These are phyloP conservation scores for Dryas integrifolia DNA, from an alignment of 331 rosid genomes.

Conservation along the genomic window DNA sequence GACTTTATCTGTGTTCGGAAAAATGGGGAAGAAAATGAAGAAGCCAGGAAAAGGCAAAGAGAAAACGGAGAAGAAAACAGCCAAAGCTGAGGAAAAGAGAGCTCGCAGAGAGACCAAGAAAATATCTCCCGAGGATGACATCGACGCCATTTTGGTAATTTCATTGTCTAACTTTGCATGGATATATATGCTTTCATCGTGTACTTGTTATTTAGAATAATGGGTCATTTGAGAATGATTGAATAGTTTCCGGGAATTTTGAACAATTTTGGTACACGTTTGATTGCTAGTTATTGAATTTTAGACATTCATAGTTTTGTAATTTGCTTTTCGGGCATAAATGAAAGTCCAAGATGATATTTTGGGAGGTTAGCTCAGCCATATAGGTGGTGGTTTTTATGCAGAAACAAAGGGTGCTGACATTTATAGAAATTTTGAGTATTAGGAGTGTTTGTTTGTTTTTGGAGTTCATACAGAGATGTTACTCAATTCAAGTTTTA, in stretches of 20 bases:
- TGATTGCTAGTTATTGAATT: not conserved
- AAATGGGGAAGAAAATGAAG: slow-evolving; percentile 95
- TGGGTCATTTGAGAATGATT: not conserved
- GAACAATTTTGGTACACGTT: not conserved
- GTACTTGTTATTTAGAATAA: slow-evolving; percentile 8
- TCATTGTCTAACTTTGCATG: not conserved
- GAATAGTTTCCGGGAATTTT: not conserved
- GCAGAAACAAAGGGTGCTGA: not conserved
- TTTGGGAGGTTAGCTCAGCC: not conserved
- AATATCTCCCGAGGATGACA: slow-evolving; percentile 95
- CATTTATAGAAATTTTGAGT: not conserved
- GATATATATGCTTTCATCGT: not conserved
- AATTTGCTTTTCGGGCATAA: not conserved
- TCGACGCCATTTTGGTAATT: slow-evolving; percentile 84
- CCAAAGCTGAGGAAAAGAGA: slow-evolving; percentile 79
- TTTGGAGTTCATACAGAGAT: not conserved
- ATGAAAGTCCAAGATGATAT: not conserved
- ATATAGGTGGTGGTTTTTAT: not conserved
- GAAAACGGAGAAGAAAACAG: slow-evolving; percentile 84
- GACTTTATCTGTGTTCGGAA: not conserved
- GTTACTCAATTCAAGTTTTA: not conserved
- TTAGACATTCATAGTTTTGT: not conserved
- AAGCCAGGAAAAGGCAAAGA: slow-evolving; percentile 93
- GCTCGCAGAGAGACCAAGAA: slow-evolving; percentile 86
- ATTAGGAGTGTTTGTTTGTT: not conserved